Evolutionary conservation across 2,329 filamentous ascomycete genomes (phyloP), one percentile per base, ranked within the genome.

Genomic region (Magnaporthiopsis rhizophila): DNA sequence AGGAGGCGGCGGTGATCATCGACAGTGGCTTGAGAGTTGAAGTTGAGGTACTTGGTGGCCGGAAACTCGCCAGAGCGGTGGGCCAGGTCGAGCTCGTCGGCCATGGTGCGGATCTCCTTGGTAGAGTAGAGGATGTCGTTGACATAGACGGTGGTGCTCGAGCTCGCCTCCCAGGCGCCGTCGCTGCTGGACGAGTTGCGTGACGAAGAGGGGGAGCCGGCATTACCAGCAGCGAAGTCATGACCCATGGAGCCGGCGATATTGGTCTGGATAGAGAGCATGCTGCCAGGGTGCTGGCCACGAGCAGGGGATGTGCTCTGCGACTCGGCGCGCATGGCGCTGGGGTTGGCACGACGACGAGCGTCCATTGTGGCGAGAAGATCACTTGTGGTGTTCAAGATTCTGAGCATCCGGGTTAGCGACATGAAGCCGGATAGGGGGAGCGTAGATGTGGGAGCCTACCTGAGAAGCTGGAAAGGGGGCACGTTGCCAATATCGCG

Each of bases 41-140:
- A 18, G 56, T 63, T 63, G 56, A 63, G 56, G 56, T 28, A 63
- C 56, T 45, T 59, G 62, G 62, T 63, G 34, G 32, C n/a, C 8
- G 62, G 62, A 56, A 63, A 63, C 62, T 63, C 62, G 28, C 56
- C 62, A 38, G 62, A 38, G 53, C 34, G 62, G 1, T 63, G 62
- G 28, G 62, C 56, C 9, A 57, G 34, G n/a, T 59, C 53, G 7
- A 63, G 56, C 56, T 63, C 62, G 21, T 58, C 56, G 11, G 62
- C 62, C 62, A 63, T 63, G 62, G n/a, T 34, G 32, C 62, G 62
- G 6, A 63, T n/a, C 62, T 63, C 62, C 13, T 28, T 57, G 53
- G 53, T n/a, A 3, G 62, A 36, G 34, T 63, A 63, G 53, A 63
- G 62, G 7, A 59, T 63, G 56, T 63, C 62, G 21, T 63, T 63